Conservation (phyloP, 805 yeast genomes). For the Yarrowia sp. region DNA sequence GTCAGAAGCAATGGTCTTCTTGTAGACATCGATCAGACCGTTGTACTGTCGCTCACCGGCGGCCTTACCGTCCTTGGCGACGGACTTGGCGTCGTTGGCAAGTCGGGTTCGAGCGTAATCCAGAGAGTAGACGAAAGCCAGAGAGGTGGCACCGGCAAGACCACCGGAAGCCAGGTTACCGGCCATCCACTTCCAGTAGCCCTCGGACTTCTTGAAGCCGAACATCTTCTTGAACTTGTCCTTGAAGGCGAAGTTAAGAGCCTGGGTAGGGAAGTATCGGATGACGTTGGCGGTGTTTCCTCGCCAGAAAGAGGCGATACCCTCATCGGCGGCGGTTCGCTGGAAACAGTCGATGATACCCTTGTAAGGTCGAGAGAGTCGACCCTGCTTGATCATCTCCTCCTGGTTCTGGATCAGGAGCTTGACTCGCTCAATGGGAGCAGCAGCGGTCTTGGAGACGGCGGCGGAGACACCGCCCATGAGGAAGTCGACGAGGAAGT, state of each 20-base stretch:
- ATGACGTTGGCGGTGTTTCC: constrained; percentile 99
- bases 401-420: constrained; percentile 96
- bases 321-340: constrained; percentile 93
- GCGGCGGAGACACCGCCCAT: constrained; percentile 99
- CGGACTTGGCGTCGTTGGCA: constrained; percentile 89
- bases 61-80: constrained; percentile 82
- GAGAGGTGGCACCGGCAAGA: constrained; percentile 95
- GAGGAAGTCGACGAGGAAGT: constrained; percentile 40
- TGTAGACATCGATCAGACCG: constrained; percentile 95
- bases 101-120: constrained; percentile 99
- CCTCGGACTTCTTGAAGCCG: constrained; percentile 95
- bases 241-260: constrained; percentile 97
- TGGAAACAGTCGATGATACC: constrained; percentile 94
- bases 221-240: constrained; percentile 93
- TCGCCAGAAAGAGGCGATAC: constrained; percentile 94
- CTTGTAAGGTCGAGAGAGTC: constrained; percentile 77
- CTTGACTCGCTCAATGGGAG: constrained; percentile 97
- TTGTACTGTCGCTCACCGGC: constrained; percentile 92
- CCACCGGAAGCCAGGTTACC: constrained; percentile 99
- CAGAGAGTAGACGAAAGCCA: constrained; percentile 90
- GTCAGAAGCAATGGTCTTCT: constrained; percentile 90
- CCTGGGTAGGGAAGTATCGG: constrained; percentile 99
- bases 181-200: constrained; percentile 87
- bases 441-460: constrained; percentile 96
- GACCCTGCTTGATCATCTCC: constrained; percentile 97